Evolutionary conservation across 805 yeast genomes (phyloP), one percentile per base, ranked within the genome.

Genomic region (Lipomyces sp.): DNA sequence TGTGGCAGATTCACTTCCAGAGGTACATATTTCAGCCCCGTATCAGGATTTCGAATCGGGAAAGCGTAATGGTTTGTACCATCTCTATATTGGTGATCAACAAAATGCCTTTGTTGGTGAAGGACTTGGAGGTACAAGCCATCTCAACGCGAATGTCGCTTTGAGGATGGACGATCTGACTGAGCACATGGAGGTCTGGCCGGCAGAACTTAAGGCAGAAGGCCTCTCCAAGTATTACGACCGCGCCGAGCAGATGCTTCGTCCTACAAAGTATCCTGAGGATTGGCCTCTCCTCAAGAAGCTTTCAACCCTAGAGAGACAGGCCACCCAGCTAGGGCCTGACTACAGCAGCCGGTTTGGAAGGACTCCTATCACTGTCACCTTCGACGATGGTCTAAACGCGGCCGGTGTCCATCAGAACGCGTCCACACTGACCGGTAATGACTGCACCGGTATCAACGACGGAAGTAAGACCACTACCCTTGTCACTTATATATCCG

Each of bases 171-270:
- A 42, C 48, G 48, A 42, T 13, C 48, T 42, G 24, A 42, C 48
- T 15, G 48, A 15, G 48, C 48, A 7, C n/a, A 42, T 42, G 48
- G 48, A 42, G 10, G 6, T 42, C 29, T 42, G 48, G 48, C 48
- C 48, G 6, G 24, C 18, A 4, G 48, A 42, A 24, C 6, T 42
- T 15, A 42, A n/a, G 24, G 48, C 24, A 0, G 48, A 42, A 8
- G 48, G 48, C n/a, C 48, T 42, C 24, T 42, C 48, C 48, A 42
- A 42, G 48, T 42, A 42, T n/a, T 42, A 42, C 48, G 48, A 42
- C 48, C 48, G 48, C 3, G 48, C 48, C n/a, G 48, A 42, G 48
- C 48, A 42, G 29, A 42, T 42, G 48, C 48, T 42, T 42, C 48
- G 48, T 1, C 29, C 48, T n/a, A 42, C 15, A 18, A 42, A 42